Conservation (phyloP, 2,329 filamentous ascomycete species). For the Aspergillus neotritici region DNA sequence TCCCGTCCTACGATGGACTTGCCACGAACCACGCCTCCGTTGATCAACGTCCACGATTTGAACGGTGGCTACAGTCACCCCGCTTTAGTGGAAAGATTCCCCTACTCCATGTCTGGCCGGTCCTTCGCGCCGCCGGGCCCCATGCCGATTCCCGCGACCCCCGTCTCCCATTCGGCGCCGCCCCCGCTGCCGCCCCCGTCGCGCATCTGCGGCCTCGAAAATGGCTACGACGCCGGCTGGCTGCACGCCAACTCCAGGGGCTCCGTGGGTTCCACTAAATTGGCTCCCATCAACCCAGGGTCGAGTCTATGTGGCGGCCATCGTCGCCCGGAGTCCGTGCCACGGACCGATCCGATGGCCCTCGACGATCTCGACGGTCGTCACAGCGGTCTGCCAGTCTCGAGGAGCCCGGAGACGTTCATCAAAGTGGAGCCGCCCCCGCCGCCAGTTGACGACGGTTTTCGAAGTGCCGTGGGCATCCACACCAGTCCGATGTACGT, state of each 20-base stretch:
- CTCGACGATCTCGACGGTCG: conserved; percentile 34
- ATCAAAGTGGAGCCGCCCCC: conserved; percentile 32
- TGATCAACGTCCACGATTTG: conserved; percentile 40
- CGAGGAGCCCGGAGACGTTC: conserved; percentile 30
- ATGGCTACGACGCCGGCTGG: conserved; percentile 58
- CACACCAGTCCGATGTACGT: conserved; percentile 31
- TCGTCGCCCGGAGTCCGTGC: conserved; percentile 29
- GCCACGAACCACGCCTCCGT: conserved; percentile 36
- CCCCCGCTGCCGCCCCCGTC: conserved; percentile 63
- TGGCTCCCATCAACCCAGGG: conserved; percentile 44
- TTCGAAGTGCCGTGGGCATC: conserved; percentile 28
- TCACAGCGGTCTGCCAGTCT: conserved; percentile 21
- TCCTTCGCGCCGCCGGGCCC: conserved; percentile 45
- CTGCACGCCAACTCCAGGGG: conserved; percentile 55
- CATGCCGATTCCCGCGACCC: conserved; percentile 59
- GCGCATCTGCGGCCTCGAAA: conserved; percentile 51
- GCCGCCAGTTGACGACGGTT: conserved; percentile 26
- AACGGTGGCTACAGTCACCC: conserved; percentile 28
- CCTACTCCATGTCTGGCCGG: conserved; percentile 38
- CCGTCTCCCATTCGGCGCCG: conserved; percentile 45
- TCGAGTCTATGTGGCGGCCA: conserved; percentile 48
- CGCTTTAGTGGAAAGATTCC: conserved; percentile 32
- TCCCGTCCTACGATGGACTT: conserved; percentile 41
- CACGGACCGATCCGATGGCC: conserved; percentile 32
- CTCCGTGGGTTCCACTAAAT: conserved; percentile 42